These are phyloP conservation scores for Carex littledalei DNA, from an alignment of 176 grass and related monocot species.

Conservation along the genomic window DNA sequence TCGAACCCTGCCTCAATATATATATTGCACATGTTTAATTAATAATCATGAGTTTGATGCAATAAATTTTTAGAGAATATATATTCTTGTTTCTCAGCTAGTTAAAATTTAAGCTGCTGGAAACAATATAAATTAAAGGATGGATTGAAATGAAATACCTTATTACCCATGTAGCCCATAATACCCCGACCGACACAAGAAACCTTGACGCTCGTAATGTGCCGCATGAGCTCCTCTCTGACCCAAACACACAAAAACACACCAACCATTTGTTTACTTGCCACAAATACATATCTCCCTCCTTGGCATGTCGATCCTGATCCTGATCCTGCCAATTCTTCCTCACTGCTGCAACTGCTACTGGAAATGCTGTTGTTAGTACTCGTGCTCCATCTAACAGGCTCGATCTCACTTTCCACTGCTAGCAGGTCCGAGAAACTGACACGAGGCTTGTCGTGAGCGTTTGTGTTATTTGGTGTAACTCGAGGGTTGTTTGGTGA, in stretches of 20 bases:
- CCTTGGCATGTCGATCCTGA: not conserved
- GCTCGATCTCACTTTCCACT: conserved; percentile 13
- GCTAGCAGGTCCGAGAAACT: conserved; percentile 43
- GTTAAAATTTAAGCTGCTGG: not conserved
- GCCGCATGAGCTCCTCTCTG: conserved; percentile 33
- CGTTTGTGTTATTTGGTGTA: not conserved
- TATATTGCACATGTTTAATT: not conserved
- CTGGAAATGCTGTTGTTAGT: conserved; percentile 9
- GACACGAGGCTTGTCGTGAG: not conserved
- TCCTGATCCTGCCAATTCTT: conserved; percentile 6
- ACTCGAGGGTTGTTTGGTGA: not conserved
- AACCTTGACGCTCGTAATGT: conserved; percentile 39
- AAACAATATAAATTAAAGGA: not conserved
- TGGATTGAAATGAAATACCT: conserved; percentile 31
- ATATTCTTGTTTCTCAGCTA: not conserved
- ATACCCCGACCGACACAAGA: conserved; percentile 69
- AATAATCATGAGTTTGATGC: not conserved
- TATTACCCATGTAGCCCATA: conserved; percentile 98
- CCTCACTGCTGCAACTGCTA: conserved; percentile 36
- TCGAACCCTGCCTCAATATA: conserved; percentile 38
- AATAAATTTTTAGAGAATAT: not conserved
- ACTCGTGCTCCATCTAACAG: conserved; percentile 27
- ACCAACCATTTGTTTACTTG: conserved; percentile 90
- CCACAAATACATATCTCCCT: conserved; percentile 34
- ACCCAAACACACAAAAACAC: conserved; percentile 91